Percentiles rank a stretch among this genome's conserved stretches.
Conservation (phyloP, 2,329 filamentous ascomycete genomes). For the Hypomyces rosellus region DNA sequence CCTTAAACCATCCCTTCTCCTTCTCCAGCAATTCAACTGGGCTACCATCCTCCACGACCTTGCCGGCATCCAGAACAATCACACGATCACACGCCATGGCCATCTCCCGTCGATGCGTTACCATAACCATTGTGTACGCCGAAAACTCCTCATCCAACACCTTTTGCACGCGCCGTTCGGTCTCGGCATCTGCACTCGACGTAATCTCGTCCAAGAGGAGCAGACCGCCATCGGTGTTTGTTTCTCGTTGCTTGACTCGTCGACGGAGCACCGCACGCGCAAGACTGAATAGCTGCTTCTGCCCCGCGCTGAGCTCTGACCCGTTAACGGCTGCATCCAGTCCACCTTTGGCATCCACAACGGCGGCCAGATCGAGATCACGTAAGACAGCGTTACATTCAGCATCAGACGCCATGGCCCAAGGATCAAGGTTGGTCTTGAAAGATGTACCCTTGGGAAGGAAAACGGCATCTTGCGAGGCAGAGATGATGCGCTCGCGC, state of each 20-base stretch:
- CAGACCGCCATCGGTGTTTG: conserved; percentile 14
- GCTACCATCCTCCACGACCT: conserved; percentile 32
- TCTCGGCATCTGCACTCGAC: conserved; percentile 32
- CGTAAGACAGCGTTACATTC: neutral
- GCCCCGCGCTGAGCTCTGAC: conserved; percentile 46
- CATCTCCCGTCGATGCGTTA: conserved; percentile 38
- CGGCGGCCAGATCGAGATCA: too few relatives aligned
- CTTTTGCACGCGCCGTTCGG: conserved; percentile 32
- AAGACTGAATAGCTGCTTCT: conserved; percentile 57
- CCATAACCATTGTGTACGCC: conserved; percentile 45
- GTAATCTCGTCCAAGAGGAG: conserved; percentile 37
- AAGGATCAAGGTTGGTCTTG: neutral
- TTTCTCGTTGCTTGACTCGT: conserved; percentile 1
- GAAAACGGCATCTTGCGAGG: conserved; percentile 48
- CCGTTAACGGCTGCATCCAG: conserved; percentile 19
- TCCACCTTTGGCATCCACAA: too few relatives aligned
- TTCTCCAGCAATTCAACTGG: conserved; percentile 5
- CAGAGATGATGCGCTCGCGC: conserved; percentile 39
- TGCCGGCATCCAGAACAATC: conserved; percentile 41
- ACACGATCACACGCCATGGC: conserved; percentile 45
- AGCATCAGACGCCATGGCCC: neutral
- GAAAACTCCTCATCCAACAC: conserved; percentile 33
- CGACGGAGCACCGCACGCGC: conserved; percentile 49
- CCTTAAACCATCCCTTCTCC: neutral
- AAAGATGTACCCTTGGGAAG: conserved; percentile 26